Evolutionary conservation across 2,329 filamentous ascomycete species (phyloP).

Genomic region (Dactylonectria estremocensis): DNA sequence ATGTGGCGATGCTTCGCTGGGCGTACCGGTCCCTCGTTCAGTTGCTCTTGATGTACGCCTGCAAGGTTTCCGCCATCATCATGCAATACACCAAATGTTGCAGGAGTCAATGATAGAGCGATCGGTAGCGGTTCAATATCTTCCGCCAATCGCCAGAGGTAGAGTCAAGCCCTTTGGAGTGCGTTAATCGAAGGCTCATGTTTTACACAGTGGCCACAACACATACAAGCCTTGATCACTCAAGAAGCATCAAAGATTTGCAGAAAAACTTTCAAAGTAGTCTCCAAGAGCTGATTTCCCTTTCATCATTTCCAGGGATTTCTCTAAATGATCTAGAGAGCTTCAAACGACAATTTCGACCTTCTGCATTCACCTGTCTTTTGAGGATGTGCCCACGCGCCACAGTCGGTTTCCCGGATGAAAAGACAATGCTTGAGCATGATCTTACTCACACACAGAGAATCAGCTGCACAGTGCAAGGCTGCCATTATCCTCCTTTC

Average conservation of each 20-base stretch:
- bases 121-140: neutral
- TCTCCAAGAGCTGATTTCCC: constrained; percentile 2
- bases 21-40: neutral
- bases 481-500: constrained; percentile 21
- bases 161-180: neutral
- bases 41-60: neutral
- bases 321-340: constrained; percentile 11
- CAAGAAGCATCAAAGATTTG: neutral
- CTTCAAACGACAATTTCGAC: constrained; percentile 25
- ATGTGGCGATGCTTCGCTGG: neutral
- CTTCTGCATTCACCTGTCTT: constrained; percentile 32
- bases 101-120: neutral
- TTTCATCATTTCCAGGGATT: neutral
- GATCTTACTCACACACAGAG: neutral
- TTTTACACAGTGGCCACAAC: neutral
- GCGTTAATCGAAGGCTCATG: neutral
- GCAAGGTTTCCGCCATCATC: neutral
- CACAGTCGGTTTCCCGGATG: constrained; percentile 35
- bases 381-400: constrained; percentile 36
- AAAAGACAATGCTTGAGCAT: constrained; percentile 5
- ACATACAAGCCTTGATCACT: neutral
- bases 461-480: neutral
- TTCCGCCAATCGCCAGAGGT: neutral
- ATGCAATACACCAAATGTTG: neutral
- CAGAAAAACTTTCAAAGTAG: constrained; percentile 11